Conservation (phyloP, 1,284 basidiomycete genomes). For the Cystobasidiaceae sp. region DNA sequence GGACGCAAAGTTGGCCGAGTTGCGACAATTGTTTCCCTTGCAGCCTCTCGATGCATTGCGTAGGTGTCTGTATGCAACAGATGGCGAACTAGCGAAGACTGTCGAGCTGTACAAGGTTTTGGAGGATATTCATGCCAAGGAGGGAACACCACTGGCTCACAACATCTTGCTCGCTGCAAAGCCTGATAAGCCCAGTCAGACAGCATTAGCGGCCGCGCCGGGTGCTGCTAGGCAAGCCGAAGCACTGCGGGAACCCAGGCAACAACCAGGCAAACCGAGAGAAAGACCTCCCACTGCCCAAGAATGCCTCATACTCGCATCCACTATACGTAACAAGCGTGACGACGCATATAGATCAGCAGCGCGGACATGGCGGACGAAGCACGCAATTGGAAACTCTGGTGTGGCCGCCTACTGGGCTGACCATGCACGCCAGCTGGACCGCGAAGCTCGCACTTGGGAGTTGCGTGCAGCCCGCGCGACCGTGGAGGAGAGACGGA, state of each 20-base stretch:
- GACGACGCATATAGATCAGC: constrained; percentile 28
- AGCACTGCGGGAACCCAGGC: not conserved
- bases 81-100: constrained; percentile 10
- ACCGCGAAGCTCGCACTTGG: constrained; percentile 28
- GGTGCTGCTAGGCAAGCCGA: not conserved
- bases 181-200: not conserved
- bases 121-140: constrained; percentile 13
- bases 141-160: constrained; percentile 26
- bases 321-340: constrained; percentile 4
- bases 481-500: constrained; percentile 24
- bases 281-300: constrained; percentile 11
- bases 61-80: constrained; percentile 17
- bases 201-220: constrained; percentile 1
- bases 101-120: constrained; percentile 25
- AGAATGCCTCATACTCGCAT: constrained; percentile 16
- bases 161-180: not conserved
- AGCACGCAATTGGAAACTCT: constrained; percentile 22
- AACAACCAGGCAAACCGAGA: not conserved
- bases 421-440: constrained; percentile 28
- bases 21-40: constrained; percentile 18
- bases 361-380: constrained; percentile 18
- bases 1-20: not conserved
- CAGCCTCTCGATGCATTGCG: not conserved
- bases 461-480: constrained; percentile 29
- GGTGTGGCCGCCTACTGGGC: constrained; percentile 32